Evolutionary conservation across 495 filamentous ascomycete genomes (phyloP).

Genomic region (Cenococcum geophilum): DNA sequence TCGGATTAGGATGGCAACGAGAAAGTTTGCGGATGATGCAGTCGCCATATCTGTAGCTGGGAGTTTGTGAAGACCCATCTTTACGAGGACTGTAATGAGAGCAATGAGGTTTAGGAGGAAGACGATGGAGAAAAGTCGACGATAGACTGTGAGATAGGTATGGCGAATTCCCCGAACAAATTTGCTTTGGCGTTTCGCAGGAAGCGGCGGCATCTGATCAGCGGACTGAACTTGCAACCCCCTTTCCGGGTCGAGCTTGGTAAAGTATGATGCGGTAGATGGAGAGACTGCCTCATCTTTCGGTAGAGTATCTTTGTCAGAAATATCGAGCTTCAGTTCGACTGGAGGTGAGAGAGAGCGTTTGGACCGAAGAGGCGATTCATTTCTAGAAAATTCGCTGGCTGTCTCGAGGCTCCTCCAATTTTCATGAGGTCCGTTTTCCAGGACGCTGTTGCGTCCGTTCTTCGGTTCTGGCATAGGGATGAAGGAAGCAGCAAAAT

Average conservation of each 20-base stretch:
- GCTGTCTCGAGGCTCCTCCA: too few species aligned
- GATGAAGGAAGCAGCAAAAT: too few species aligned
- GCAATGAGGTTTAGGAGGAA: conserved; percentile 20
- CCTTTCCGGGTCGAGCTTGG: not conserved
- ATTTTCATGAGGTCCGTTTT: too few species aligned
- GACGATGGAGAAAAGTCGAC: conserved; percentile 21
- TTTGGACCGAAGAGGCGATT: too few species aligned
- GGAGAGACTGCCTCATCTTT: too few species aligned
- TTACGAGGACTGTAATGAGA: conserved; percentile 2
- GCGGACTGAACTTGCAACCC: not conserved
- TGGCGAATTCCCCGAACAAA: conserved; percentile 10
- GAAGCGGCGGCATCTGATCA: not conserved
- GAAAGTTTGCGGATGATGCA: conserved; percentile 22
- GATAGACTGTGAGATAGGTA: conserved; percentile 19
- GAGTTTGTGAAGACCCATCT: not conserved
- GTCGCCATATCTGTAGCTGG: conserved; percentile 14
- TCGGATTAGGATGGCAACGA: conserved; percentile 21
- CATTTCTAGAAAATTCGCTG: too few species aligned
- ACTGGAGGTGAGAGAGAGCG: too few species aligned
- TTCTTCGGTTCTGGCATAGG: too few species aligned
- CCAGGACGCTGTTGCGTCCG: too few species aligned
- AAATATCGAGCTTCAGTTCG: too few species aligned
- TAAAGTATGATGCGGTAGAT: not conserved
- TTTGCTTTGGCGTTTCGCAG: conserved; percentile 13
- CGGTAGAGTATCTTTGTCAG: too few species aligned